A percentile compares a stretch with the other conserved stretches of the same genome.
phyloP scores from a whole-genome alignment of 2,329 filamentous ascomycete genomes.

The Scedosporium boydii region DNA sequence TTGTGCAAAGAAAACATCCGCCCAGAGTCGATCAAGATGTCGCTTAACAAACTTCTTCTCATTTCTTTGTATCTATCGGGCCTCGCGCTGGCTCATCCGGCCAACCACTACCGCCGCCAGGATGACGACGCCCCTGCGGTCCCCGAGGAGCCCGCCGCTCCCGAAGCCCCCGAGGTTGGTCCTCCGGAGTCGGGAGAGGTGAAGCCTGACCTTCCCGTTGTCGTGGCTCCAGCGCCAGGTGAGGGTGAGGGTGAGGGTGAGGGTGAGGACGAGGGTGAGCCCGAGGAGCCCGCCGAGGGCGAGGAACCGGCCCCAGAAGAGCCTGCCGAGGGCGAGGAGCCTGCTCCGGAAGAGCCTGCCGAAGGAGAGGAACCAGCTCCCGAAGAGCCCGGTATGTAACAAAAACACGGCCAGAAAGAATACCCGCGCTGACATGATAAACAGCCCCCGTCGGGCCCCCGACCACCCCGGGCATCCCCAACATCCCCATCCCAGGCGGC shows the following conservation, averaged over 20 bases:
- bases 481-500: neutral
- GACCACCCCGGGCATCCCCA: neutral
- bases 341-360: neutral
- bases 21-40: neutral
- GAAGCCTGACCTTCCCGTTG: neutral
- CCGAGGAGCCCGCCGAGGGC: neutral
- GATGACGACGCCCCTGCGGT: neutral
- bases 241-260: neutral
- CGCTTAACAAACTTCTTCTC: conserved; percentile 3
- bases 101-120: neutral
- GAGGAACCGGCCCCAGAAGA: too few species aligned
- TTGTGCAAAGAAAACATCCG: neutral
- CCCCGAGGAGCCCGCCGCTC: neutral
- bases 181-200: neutral
- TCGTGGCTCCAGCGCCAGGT: neutral
- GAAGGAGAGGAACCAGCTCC: neutral
- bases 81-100: neutral
- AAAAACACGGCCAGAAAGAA: neutral
- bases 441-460: neutral
- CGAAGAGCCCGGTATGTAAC: neutral
- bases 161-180: neutral
- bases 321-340: neutral
- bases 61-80: conserved; percentile 2
- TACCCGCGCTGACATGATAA: too few species aligned
- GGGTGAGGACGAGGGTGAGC: neutral